Conservation (phyloP, 495 filamentous ascomycete genomes). For the Acidiella bohemica region DNA sequence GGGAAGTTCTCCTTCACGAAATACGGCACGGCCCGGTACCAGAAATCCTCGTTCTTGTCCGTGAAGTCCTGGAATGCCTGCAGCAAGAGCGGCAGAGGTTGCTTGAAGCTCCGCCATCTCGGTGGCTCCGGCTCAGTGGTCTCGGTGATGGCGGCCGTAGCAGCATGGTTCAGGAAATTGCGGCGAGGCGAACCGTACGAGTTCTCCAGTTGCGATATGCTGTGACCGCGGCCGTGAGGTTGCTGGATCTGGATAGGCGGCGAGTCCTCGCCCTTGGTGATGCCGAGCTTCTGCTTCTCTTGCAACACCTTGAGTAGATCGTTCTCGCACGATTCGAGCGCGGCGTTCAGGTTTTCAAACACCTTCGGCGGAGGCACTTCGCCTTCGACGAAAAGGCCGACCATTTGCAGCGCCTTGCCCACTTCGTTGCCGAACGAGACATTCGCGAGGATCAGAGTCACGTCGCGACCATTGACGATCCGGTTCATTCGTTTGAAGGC, state of each 20-base stretch:
- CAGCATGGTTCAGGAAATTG: conserved; percentile 62
- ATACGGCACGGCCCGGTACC: conserved; percentile 63
- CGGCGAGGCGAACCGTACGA: conserved; percentile 67
- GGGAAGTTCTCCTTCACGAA: conserved; percentile 54
- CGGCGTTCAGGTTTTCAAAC: conserved; percentile 82
- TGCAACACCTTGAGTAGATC: conserved; percentile 61
- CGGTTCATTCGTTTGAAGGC: conserved; percentile 86
- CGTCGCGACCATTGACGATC: conserved; percentile 54
- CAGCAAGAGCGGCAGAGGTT: conserved; percentile 79
- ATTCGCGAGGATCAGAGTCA: conserved; percentile 70
- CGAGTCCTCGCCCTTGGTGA: conserved; percentile 6
- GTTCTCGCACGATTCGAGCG: conserved; percentile 89
- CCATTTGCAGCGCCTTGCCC: conserved; percentile 61
- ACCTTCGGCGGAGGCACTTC: conserved; percentile 39
- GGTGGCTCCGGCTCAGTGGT: conserved; percentile 29
- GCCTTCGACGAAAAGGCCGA: conserved; percentile 60
- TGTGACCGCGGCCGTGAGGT: background rate
- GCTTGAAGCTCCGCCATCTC: conserved; percentile 71
- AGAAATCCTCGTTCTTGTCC: conserved; percentile 81
- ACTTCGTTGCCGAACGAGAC: conserved; percentile 59
- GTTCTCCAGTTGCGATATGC: conserved; percentile 31
- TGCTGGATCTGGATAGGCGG: conserved; percentile 9
- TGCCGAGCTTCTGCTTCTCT: conserved; percentile 43
- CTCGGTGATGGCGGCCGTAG: conserved; percentile 35
- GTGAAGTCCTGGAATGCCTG: conserved; percentile 83